phyloP scores from a whole-genome alignment of 2,329 filamentous ascomycete genomes.

The Chaetomium olivaceum region DNA sequence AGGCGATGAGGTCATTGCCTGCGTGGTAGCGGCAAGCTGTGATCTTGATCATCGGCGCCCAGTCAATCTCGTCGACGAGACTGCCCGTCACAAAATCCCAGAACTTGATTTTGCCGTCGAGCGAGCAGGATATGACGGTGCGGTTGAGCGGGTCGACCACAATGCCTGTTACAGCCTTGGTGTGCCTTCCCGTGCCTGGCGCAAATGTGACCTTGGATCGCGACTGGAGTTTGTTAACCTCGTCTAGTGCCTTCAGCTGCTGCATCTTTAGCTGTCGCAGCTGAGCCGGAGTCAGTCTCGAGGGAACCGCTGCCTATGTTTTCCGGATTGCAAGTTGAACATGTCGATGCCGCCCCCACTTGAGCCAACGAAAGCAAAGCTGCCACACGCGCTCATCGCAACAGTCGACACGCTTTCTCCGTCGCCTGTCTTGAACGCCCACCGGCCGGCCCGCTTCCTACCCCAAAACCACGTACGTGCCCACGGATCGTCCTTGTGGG shows the following conservation, averaged over 20 bases:
- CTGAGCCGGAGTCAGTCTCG: constrained; percentile 73
- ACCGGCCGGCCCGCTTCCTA: constrained; percentile 85
- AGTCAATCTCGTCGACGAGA: constrained; percentile 78
- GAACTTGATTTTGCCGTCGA: constrained; percentile 94
- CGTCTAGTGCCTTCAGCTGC: constrained; percentile 59
- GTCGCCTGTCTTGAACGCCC: constrained; percentile 88
- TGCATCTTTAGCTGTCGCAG: constrained; percentile 72
- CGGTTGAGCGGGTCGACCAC: constrained; percentile 88
- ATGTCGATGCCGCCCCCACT: constrained; percentile 82
- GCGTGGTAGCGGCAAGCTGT: constrained; percentile 78
- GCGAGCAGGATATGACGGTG: constrained; percentile 77
- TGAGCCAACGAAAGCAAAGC: constrained; percentile 88
- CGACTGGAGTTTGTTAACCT: constrained; percentile 56
- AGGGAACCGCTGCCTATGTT: constrained; percentile 83
- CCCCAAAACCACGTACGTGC: constrained; percentile 99
- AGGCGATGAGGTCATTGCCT: constrained; percentile 79
- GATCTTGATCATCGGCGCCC: constrained; percentile 75
- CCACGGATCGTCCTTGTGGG: constrained; percentile 79
- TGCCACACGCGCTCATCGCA: constrained; percentile 86
- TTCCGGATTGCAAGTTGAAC: constrained; percentile 94
- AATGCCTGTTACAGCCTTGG: constrained; percentile 78
- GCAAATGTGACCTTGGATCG: constrained; percentile 47
- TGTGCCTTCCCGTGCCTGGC: constrained; percentile 70
- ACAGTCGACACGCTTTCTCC: constrained; percentile 81
- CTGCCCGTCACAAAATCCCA: constrained; percentile 91